Evolutionary conservation across 305 asterid genomes (phyloP).

Genomic region (Fraxinus paxiana): DNA sequence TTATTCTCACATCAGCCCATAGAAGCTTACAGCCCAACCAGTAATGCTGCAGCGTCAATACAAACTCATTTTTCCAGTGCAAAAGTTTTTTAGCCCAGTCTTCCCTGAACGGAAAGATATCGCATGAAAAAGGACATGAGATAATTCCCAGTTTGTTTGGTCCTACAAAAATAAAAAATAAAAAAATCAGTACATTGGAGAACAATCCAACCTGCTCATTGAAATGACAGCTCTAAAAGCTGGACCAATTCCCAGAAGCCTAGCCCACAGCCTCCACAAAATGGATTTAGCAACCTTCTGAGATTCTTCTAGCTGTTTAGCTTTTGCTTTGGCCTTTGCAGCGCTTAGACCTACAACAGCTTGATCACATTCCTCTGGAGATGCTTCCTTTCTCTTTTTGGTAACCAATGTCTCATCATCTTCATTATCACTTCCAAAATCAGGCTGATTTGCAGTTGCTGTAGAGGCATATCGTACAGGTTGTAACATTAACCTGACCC

Average conservation of each 20-base stretch:
- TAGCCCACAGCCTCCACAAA: conserved; percentile 54
- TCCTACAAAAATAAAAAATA: background rate
- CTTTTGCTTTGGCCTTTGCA: conserved; percentile 83
- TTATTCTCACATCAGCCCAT: conserved; percentile 84
- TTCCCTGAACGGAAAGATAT: conserved; percentile 31
- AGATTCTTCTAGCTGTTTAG: conserved; percentile 59
- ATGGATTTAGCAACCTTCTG: conserved; percentile 40
- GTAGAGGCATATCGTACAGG: conserved; percentile 50
- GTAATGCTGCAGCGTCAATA: conserved; percentile 80
- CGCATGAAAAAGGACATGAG: conserved; percentile 11
- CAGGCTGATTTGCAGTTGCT: conserved; percentile 62
- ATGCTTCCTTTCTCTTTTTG: conserved; percentile 66
- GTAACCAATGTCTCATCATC: conserved; percentile 43
- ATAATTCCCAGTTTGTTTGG: background rate
- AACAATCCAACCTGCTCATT: conserved; percentile 62
- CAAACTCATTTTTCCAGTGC: conserved; percentile 88
- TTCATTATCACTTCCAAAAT: conserved; percentile 55
- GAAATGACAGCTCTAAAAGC: conserved; percentile 69
- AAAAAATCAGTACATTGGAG: background rate
- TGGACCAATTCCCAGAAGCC: conserved; percentile 68
- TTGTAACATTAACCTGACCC: conserved; percentile 42
- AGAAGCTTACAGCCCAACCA: conserved; percentile 89
- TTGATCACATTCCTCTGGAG: conserved; percentile 88
- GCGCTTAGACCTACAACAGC: conserved; percentile 74
- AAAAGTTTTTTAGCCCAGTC: conserved; percentile 80